Conservation (phyloP, 2,329 filamentous ascomycete genomes). For the Scytalidium sp. region DNA sequence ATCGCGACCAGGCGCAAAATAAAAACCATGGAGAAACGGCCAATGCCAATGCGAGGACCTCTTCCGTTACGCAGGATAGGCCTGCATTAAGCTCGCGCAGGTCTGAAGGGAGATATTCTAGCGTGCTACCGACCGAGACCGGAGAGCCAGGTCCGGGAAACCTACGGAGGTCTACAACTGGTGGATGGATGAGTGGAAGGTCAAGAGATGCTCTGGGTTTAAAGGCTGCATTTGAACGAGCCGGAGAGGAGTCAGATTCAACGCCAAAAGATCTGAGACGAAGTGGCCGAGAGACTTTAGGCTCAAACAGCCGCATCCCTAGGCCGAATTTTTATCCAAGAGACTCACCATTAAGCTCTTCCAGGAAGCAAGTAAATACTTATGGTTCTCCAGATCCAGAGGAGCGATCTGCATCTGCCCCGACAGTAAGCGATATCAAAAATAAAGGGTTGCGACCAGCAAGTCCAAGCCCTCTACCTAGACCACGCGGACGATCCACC, state of each 20-base stretch:
- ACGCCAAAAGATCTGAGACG: not conserved
- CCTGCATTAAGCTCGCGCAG: not conserved
- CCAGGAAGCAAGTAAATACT: not conserved
- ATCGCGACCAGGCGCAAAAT: conserved; percentile 1
- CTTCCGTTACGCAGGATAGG: not conserved
- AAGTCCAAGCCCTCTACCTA: conserved; percentile 39
- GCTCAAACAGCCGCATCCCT: not conserved
- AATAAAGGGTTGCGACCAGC: not conserved
- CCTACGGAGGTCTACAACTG: not conserved
- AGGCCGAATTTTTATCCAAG: not conserved
- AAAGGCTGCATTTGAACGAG: not conserved
- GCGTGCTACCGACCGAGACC: not conserved
- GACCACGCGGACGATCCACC: not conserved
- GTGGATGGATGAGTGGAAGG: not conserved
- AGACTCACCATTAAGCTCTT: not conserved
- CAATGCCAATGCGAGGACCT: not conserved
- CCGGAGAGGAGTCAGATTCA: not conserved
- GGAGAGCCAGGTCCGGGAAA: not conserved
- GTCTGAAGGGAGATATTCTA: not conserved
- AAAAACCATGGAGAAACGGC: not conserved
- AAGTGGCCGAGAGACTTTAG: not conserved
- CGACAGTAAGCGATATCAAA: not conserved
- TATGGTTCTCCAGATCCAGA: not conserved
- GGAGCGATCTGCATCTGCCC: not conserved
- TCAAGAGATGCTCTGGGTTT: not conserved